Conservation (phyloP, 352 stramenopile species). For the Phytophthora megakarya region DNA sequence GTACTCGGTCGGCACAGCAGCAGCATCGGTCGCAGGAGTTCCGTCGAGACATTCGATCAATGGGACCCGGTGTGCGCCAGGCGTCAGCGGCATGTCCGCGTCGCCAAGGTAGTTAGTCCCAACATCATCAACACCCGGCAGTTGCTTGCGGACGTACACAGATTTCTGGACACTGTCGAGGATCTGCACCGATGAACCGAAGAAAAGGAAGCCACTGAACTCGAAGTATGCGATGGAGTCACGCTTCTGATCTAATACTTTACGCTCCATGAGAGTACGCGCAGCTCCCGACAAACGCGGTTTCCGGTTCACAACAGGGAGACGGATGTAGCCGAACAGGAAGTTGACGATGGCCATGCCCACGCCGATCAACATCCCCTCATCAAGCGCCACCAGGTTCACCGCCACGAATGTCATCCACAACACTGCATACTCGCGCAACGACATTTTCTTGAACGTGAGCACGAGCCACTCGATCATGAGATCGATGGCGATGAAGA, state of each 20-base stretch:
- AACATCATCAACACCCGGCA: constrained; percentile 12
- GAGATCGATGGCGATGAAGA: constrained; percentile 97
- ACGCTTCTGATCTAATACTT: constrained; percentile 54
- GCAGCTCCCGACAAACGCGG: constrained; percentile 51
- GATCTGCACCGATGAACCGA: constrained; percentile 80
- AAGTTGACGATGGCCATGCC: constrained; percentile 86
- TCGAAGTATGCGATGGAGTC: constrained; percentile 77
- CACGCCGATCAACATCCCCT: constrained; percentile 94
- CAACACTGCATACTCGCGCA: constrained; percentile 92
- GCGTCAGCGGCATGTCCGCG: constrained; percentile 44
- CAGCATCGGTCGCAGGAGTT: constrained; percentile 36
- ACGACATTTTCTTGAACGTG: constrained; percentile 72
- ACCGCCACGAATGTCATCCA: constrained; percentile 93
- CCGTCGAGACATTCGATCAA: constrained; percentile 73
- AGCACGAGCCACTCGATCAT: constrained; percentile 96
- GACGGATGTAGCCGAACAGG: constrained; percentile 67
- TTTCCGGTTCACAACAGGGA: constrained; percentile 59
- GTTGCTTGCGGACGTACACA: constrained; percentile 56
- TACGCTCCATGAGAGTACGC: constrained; percentile 55
- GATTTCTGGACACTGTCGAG: constrained; percentile 71
- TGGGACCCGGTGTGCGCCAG: constrained; percentile 37
- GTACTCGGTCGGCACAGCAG: constrained; percentile 59
- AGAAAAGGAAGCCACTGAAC: constrained; percentile 84
- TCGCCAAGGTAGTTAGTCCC: constrained; percentile 15
- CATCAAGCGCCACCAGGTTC: constrained; percentile 91